Base-by-base conservation (phyloP, 805 yeast genomes). In the Candida lessepsii region DNA sequence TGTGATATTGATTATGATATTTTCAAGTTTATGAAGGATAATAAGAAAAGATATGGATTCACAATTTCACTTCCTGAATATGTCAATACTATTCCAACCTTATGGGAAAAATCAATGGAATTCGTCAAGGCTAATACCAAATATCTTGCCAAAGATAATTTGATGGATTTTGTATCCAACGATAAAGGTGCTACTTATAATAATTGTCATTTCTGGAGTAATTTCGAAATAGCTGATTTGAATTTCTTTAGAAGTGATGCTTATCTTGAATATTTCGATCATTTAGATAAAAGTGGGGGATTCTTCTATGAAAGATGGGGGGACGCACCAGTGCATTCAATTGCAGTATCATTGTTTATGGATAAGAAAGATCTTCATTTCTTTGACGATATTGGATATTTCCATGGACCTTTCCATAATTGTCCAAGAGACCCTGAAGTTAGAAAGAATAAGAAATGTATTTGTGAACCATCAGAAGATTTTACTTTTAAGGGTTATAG, bases 301-400 rank as follows among this genome's bases (percentile, higher is more conserved):
- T 87, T 88, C 67, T 87, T 84, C 68, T 87, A 87, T 61, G 89
- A 85, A 69, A 75, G 96, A 63, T 86, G 95, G 96, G 95, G 96
- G 53, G 96, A 87, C 63, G 96, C 95, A 19, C 96, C 96, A 24
- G 82, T 87, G 37, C 96, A 87, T 62, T 84, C 95, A 5, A 80
- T 87, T 53, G 96, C 93, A 24, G 96, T 86, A 16, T 68, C 93
- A 4, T 67, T 88, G 48, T 85, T 88, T 67, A 57, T 86, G 60
- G 79, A 84, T 40, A 78, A 75, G 58, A 79, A 76, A 47, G 70
- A 81, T 54, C 65, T 88, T 35, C 95, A 88, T 57, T 59, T 83
- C 73, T 88, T 89, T 59, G 83, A 78, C 43, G 95, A 86, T 54
- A 76, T 87, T 48, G 96, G 96, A 35, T 87, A 87, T 64, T 84